Percentiles rank a stretch among this genome's conserved stretches.
Conservation (phyloP, 352 stramenopile species). For the Thalassiosira oceanica region DNA sequence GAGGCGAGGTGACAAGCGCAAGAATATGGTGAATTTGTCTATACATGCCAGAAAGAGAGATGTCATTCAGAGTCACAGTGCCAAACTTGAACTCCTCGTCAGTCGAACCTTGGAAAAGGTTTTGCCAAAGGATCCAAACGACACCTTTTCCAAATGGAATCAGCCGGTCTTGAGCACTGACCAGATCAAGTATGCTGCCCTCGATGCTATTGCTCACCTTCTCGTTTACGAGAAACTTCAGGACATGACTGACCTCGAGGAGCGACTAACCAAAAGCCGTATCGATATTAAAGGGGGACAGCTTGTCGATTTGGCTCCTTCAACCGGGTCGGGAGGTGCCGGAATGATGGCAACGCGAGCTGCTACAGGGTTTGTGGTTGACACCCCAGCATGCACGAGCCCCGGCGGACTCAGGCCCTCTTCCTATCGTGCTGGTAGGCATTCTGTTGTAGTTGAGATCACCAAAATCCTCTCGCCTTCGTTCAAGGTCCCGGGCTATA, state of each 20-base stretch:
- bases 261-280: conserved; percentile 13
- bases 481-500: too few species aligned
- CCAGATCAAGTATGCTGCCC: conserved; percentile 39
- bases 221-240: conserved; percentile 13
- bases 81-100: too few species aligned
- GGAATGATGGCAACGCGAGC: conserved; percentile 39
- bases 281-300: conserved; percentile 12
- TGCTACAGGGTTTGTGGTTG: conserved; percentile 23
- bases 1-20: too few species aligned
- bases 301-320: conserved; percentile 41
- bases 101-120: too few species aligned
- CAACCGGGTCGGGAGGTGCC: too few species aligned
- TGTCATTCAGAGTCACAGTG: conserved; percentile 39
- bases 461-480: too few species aligned
- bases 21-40: too few species aligned
- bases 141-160: too few species aligned
- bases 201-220: conserved; percentile 36
- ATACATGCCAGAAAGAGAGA: conserved; percentile 18
- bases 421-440: too few species aligned
- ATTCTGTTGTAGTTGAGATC: too few species aligned
- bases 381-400: conserved; percentile 3
- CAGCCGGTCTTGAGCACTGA: conserved; percentile 26
- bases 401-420: too few species aligned
- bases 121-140: too few species aligned
- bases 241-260: conserved; percentile 34